Conservation (phyloP, 2,329 filamentous ascomycete species). For the Chaetoscypha palmicola region DNA sequence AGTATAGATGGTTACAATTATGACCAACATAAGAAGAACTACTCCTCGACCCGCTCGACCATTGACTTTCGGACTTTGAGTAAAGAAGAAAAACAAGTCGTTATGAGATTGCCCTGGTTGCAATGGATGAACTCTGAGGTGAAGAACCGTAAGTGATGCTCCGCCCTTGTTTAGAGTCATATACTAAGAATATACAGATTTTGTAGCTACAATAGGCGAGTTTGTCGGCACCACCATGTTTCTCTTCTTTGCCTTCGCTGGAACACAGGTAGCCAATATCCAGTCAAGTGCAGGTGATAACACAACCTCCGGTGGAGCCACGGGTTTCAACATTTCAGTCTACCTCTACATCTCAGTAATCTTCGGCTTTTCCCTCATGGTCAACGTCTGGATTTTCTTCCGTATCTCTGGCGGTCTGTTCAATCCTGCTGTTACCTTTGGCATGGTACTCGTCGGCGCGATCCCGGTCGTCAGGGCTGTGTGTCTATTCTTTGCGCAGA, state of each 20-base stretch:
- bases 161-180: slow-evolving; percentile 11
- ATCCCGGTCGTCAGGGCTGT: slow-evolving; percentile 29
- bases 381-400: slow-evolving; percentile 50
- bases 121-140: slow-evolving; percentile 42
- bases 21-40: slow-evolving; percentile 9
- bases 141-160: slow-evolving; percentile 33
- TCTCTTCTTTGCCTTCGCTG: slow-evolving; percentile 31
- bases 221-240: slow-evolving; percentile 33
- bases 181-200: slow-evolving; percentile 16
- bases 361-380: slow-evolving; percentile 36
- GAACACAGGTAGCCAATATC: slow-evolving; percentile 27
- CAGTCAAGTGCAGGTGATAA: slow-evolving; percentile 24
- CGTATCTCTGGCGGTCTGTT: slow-evolving; percentile 46
- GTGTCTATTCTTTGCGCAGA: slow-evolving; percentile 31
- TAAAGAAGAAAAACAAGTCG: slow-evolving; percentile 36
- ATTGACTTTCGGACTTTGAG: slow-evolving; percentile 36
- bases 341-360: slow-evolving; percentile 31
- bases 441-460: slow-evolving; percentile 32
- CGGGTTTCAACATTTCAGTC: slow-evolving; percentile 38
- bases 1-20: slow-evolving; percentile 27
- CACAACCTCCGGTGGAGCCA: slow-evolving; percentile 38
- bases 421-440: slow-evolving; percentile 40
- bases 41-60: not conserved
- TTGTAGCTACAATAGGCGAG: slow-evolving; percentile 26
- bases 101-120: slow-evolving; percentile 39